These are phyloP conservation scores for Wallemia mellicola DNA, from an alignment of 1,284 basidiomycete species.

Conservation along the genomic window DNA sequence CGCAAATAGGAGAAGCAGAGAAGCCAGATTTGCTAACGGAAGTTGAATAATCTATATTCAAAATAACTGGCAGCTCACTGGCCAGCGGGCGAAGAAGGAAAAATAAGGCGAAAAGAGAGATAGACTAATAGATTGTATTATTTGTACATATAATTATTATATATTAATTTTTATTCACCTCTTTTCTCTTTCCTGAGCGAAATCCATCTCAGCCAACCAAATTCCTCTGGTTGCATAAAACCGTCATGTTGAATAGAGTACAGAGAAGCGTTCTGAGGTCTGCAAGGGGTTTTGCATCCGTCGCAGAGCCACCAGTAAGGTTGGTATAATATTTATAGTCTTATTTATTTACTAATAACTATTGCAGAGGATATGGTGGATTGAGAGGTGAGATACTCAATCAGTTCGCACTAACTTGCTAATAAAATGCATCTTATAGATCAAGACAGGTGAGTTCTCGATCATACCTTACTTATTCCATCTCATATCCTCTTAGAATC, in stretches of 20 bases:
- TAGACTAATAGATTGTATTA: no score
- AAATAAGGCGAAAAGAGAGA: no score
- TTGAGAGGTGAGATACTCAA: neutral
- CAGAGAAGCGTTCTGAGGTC: neutral
- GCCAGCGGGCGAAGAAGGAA: no score
- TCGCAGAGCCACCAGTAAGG: neutral
- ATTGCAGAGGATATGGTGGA: neutral
- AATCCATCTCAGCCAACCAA: no score
- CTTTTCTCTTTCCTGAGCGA: no score
- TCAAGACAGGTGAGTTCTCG: neutral
- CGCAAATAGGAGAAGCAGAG: neutral
- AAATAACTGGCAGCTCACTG: neutral
- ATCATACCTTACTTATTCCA: neutral
- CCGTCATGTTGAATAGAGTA: neutral
- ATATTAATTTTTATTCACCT: no score
- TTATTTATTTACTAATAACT: neutral
- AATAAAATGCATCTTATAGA: neutral
- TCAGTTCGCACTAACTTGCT: conserved; percentile 2
- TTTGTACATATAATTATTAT: no score
- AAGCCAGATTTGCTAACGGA: neutral
- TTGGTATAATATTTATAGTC: neutral
- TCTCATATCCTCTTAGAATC: conserved; percentile 5
- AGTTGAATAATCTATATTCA: neutral
- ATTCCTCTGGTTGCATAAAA: no score
- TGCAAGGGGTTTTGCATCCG: neutral